These are phyloP conservation scores for Magnusiomyces suaveolens DNA, from an alignment of 1,139 yeast species.

Conservation along the genomic window DNA sequence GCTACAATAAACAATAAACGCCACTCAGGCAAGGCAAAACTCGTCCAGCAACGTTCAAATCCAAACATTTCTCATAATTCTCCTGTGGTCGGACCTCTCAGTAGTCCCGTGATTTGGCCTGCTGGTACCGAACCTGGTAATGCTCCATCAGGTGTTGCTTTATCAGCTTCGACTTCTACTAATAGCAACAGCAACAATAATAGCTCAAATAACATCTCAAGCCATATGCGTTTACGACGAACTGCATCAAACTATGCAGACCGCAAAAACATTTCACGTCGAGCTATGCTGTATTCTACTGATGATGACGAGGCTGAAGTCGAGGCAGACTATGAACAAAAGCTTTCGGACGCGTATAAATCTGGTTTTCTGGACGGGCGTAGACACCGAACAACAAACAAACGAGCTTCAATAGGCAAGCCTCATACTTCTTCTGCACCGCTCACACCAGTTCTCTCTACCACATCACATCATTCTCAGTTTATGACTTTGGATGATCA, in stretches of 20 bases:
- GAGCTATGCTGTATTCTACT: background rate
- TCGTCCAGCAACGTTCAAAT: background rate
- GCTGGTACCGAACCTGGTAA: background rate
- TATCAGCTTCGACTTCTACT: background rate
- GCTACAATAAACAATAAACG: background rate
- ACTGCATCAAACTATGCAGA: background rate
- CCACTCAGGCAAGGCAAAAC: background rate
- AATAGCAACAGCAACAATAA: background rate
- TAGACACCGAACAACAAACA: background rate
- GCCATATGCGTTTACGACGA: background rate
- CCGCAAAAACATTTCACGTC: background rate
- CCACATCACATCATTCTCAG: background rate
- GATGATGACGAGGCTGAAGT: conserved; percentile 6
- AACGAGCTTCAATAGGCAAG: background rate
- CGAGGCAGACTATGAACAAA: conserved; percentile 5
- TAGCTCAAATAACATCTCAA: background rate
- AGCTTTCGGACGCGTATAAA: conserved; percentile 1
- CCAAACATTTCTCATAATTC: background rate
- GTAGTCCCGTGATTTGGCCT: background rate
- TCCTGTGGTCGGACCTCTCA: background rate
- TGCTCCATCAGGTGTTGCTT: background rate
- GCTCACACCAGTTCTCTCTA: background rate
- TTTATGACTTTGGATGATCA: background rate
- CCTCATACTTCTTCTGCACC: background rate
- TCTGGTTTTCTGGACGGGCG: background rate